Conservation (phyloP, 768 basidiomycete species). For the Termitomyces sp. region DNA sequence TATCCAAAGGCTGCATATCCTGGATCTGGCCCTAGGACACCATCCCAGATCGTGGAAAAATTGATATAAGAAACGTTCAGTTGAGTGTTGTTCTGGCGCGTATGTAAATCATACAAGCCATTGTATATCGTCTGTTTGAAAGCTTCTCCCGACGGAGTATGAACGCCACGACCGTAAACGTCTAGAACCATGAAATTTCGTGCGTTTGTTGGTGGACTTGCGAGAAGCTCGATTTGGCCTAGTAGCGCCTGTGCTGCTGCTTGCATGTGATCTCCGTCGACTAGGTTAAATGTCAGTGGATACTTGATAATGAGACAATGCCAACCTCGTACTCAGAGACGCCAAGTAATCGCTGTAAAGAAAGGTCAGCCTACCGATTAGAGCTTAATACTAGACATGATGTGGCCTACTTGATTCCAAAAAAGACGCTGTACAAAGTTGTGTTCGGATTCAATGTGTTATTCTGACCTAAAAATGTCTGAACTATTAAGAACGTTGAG, state of each 20-base stretch:
- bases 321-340: slow-evolving; percentile 30
- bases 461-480: slow-evolving; percentile 40
- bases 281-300: background rate
- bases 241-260: slow-evolving; percentile 42
- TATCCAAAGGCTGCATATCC: slow-evolving; percentile 49
- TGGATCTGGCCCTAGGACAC: slow-evolving; percentile 38
- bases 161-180: slow-evolving; percentile 45
- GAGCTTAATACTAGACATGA: background rate
- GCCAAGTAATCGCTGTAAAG: slow-evolving; percentile 38
- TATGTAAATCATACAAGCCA: slow-evolving; percentile 34
- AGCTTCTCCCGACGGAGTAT: slow-evolving; percentile 38
- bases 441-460: slow-evolving; percentile 41
- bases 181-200: slow-evolving; percentile 47
- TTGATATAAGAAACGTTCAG: slow-evolving; percentile 43
- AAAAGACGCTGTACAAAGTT: slow-evolving; percentile 50
- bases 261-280: slow-evolving; percentile 43
- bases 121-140: slow-evolving; percentile 44
- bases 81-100: slow-evolving; percentile 17
- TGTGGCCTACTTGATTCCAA: slow-evolving; percentile 47
- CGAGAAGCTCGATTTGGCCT: slow-evolving; percentile 41
- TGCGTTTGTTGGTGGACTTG: slow-evolving; percentile 46
- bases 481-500: slow-evolving; percentile 23
- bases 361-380: background rate
- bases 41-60: slow-evolving; percentile 49
- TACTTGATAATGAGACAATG: background rate